Base-by-base conservation (phyloP, 805 yeast species). In the Crinitomyces ghanaensis region DNA sequence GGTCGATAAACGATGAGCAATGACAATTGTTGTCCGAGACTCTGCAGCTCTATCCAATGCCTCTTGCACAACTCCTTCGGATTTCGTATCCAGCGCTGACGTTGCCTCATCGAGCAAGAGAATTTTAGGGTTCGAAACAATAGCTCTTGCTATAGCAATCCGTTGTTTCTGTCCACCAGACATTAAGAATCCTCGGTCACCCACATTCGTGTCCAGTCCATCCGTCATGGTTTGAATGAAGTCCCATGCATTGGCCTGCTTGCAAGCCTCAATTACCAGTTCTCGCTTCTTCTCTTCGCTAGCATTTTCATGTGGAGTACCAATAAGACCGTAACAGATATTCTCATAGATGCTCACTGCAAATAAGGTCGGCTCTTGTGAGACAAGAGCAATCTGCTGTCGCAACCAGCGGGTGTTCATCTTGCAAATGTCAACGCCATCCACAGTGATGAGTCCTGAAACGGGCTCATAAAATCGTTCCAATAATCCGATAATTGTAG, bases 361-460 rank as follows among this genome's bases (percentile, higher is more conserved):
- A 61, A 91, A 88, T 27, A 88, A 60, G 4, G 95, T 94, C 0
- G 97, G 93, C 43, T 88, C 96, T 56, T 88, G 98, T 4, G 96
- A 95, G 3, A 88, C 97, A 18, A 83, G 79, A 31, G 95, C 95
- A 35, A 91, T 70, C 28, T 72, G 66, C 38, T 60, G 68, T 46
- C 98, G 70, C 32, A 88, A 65, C 36, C 88, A 73, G 39, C 76
- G 81, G 23, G 88, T 51, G 36, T 82, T 79, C 27, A 84, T 72
- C 31, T 72, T 70, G 33, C 72, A 59, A 26, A 91, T 72, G 48
- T 86, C 93, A 40, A 74, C 77, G 6, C 95, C 95, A 55, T 91
- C 94, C 28, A 88, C 68, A 15, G 76, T 57, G 36, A 88, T 77
- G 28, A 77, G 57, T 15, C 96, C 96, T 5, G 66, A 59, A 17